Percentiles rank a stretch among this genome's conserved stretches.
These are phyloP conservation scores for Starmerella ratchasimensis DNA, from an alignment of 805 yeast genomes.

Conservation along the genomic window DNA sequence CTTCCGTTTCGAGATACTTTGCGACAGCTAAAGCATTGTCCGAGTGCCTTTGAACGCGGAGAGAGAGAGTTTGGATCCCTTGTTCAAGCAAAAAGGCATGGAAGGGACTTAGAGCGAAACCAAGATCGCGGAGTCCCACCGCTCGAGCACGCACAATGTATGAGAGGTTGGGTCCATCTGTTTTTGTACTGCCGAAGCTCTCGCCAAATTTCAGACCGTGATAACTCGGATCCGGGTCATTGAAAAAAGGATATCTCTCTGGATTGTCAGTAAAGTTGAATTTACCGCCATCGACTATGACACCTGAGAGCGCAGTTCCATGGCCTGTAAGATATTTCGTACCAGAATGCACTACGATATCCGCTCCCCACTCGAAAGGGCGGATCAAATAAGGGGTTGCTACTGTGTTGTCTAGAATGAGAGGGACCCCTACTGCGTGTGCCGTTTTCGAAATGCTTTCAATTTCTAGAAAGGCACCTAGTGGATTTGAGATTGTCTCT, in stretches of 20 bases:
- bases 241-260: constrained; percentile 80
- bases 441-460: constrained; percentile 52
- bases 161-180: constrained; percentile 12
- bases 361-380: constrained; percentile 74
- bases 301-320: constrained; percentile 77
- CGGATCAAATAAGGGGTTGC: constrained; percentile 86
- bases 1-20: constrained; percentile 47
- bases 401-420: constrained; percentile 73
- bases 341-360: constrained; percentile 82
- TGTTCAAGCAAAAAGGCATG: constrained; percentile 74
- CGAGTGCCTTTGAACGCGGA: constrained; percentile 88
- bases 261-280: constrained; percentile 84
- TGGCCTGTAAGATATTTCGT: constrained; percentile 95
- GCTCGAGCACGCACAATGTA: constrained; percentile 19
- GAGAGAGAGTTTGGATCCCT: constrained; percentile 86
- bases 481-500: constrained; percentile 73
- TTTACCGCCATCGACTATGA: constrained; percentile 76
- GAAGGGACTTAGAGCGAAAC: constrained; percentile 80
- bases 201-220: constrained; percentile 78
- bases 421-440: constrained; percentile 59
- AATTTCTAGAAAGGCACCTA: constrained; percentile 53
- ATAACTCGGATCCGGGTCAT: constrained; percentile 83
- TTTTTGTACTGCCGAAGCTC: constrained; percentile 33
- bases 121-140: constrained; percentile 55
- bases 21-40: constrained; percentile 72